Evolutionary conservation across 257 asterid species (phyloP), one percentile per base, ranked within the genome.

Genomic region (Eucommia ulmoides): DNA sequence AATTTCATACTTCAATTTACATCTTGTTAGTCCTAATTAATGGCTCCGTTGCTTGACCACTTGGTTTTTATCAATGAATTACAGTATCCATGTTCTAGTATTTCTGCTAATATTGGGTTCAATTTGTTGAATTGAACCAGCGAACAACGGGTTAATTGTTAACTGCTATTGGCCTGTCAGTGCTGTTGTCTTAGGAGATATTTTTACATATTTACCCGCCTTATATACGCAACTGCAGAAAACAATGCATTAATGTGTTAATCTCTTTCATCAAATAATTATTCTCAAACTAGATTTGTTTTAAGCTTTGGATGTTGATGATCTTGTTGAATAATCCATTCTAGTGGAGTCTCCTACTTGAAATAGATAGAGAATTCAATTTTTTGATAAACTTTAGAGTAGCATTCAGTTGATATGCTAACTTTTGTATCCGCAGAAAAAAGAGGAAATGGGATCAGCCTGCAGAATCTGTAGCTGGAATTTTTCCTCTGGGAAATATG

Each of bases 381-480:
- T 38, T 38, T 38, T 38, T 2, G 2, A 38, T 26, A 26, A 16
- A 42, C 1, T 42, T 15, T 2, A 42, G 2, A 16, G 19, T 15
- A 42, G 48, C 23, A 25, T 45, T 57, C 11, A 8, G 49, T 41
- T 61, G 51, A 60, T 65, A 55, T 45, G 9, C 46, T 38, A 10
- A 33, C 2, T 46, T 19, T 11, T 2, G 3, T 3, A 56, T 9
- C 20, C 48, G 49, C 70, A 91, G 96, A 49, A 91, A 77, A 76
- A 79, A 65, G 76, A 83, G 93, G 63, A 86, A 79, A 84, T 91
- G 98, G 96, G 98, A 91, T 68, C 95, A 82, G 76, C 95, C 95
- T 15, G 96, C 80, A 1, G 93, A 82, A 77, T 64, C 82, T 4
- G 55, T 81, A 62, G 58, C 79, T 64, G 85, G 82, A 54, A 49